Percentiles rank a stretch among this genome's conserved stretches.
phyloP scores from a whole-genome alignment of 208 protist species.

The Trypanosoma scelopori region DNA sequence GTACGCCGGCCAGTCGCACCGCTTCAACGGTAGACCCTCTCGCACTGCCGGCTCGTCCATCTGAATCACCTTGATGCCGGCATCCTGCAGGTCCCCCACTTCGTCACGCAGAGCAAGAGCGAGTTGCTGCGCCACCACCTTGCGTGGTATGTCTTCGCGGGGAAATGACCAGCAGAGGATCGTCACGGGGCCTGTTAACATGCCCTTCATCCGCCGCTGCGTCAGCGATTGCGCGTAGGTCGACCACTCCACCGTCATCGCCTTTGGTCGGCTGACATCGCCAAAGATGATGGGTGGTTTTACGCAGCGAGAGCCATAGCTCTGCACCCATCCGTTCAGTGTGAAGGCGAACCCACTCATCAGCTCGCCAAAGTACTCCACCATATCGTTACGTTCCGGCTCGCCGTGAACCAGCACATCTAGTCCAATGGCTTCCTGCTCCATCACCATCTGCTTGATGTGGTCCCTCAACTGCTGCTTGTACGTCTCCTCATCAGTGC shows the following conservation, averaged over 20 bases:
- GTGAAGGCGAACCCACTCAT: constrained; percentile 86
- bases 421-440: constrained; percentile 83
- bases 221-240: constrained; percentile 79
- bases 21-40: constrained; percentile 82
- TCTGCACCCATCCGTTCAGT: constrained; percentile 84
- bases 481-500: constrained; percentile 53
- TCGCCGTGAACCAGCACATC: constrained; percentile 92
- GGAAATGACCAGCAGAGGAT: constrained; percentile 91
- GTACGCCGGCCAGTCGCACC: constrained; percentile 65
- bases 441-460: constrained; percentile 64
- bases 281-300: constrained; percentile 88
- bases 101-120: constrained; percentile 87
- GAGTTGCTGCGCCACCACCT: constrained; percentile 58
- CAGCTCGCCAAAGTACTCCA: constrained; percentile 90
- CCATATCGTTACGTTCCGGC: constrained; percentile 91
- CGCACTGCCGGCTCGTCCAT: constrained; percentile 89
- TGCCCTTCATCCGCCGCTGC: constrained; percentile 77
- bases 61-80: constrained; percentile 77
- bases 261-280: constrained; percentile 56
- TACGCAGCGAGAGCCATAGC: constrained; percentile 83
- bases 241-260: constrained; percentile 84
- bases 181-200: constrained; percentile 91
- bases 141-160: constrained; percentile 71
- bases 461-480: constrained; percentile 67
- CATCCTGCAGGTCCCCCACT: constrained; percentile 74